Conservation (phyloP, 2,329 filamentous ascomycete genomes). For the Calonectria pteridis region DNA sequence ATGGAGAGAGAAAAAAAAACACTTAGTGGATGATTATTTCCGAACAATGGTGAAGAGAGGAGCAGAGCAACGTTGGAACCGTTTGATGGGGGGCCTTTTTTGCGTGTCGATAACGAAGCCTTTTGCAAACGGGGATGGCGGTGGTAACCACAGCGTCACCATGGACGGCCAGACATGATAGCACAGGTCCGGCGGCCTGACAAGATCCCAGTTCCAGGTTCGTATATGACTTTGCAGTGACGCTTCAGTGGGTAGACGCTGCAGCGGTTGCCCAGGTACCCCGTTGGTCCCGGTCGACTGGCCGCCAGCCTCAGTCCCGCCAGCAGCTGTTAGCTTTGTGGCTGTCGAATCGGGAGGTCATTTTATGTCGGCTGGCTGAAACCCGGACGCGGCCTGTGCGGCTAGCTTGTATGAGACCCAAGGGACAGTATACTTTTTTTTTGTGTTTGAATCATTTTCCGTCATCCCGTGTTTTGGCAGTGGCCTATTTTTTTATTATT, state of each 20-base stretch:
- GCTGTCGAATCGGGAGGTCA: neutral
- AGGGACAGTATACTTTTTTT: neutral
- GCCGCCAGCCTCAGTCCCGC: constrained; percentile 11
- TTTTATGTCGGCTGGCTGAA: constrained; percentile 1
- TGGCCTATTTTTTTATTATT: neutral
- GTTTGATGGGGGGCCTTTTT: neutral
- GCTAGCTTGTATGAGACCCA: neutral
- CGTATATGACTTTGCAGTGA: neutral
- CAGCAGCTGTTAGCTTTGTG: neutral
- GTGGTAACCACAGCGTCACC: neutral
- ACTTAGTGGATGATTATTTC: neutral
- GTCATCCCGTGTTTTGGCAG: neutral
- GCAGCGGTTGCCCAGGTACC: constrained; percentile 15
- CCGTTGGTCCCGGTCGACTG: neutral
- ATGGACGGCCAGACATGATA: neutral
- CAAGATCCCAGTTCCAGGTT: neutral
- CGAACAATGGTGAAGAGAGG: neutral
- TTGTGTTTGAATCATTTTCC: constrained; percentile 1
- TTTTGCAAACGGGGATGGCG: neutral
- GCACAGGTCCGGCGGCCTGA: neutral
- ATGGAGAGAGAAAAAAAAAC: neutral
- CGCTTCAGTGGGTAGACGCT: neutral
- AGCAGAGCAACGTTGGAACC: neutral
- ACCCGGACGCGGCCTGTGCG: constrained; percentile 1
- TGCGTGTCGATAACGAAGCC: neutral